Base-by-base conservation (phyloP, 176 grass and related monocot genomes). In the Aegilops sharonensis region DNA sequence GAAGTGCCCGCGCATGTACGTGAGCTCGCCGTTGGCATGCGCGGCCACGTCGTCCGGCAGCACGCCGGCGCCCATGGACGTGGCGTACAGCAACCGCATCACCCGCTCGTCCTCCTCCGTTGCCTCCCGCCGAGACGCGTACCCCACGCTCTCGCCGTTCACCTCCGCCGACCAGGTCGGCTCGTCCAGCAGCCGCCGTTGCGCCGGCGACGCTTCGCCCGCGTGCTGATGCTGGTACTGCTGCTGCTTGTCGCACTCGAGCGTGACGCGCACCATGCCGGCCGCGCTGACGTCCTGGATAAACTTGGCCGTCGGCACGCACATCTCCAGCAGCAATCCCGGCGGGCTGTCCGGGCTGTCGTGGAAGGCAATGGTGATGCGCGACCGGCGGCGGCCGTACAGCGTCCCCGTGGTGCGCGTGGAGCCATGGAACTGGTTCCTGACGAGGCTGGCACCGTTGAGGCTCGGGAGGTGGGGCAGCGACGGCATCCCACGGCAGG, bases 41-140 rank as follows among this genome's bases (percentile, higher is more conserved):
- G 91, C 86, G 10, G 85, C 70, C 91, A 95, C 90, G 64, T 95
- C 90, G 34, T 60, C 68, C 6, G 93, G 96, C 39, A 98, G 78
- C 67, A 98, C 96, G 66, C 96, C 96, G 83, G 93, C 93, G 72
- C 93, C 96, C 84, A 95, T 95, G 43, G 96, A 98, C 74, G 87
- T 91, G 45, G 96, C 86, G 45, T 94, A 84, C 39, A 94, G 86
- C 81, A 95, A 75, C 88, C 89, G 93, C 95, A 98, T 95, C 3
- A 94, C 88, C 60, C 80, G 56, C 17, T 91, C 89, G 89, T 98
- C 93, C 39, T 29, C 37, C 70, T 95, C 91, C 25, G 91, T 91
- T 4, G 90, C 63, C 67, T 98, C 91, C 84, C 93, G 39, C 37
- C 91, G 77, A 64, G 87, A 50, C 13, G 93, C 93, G 76, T 91